A percentile compares a stretch with the other conserved stretches of the same genome.
phyloP scores from a whole-genome alignment of 2,329 filamentous ascomycete genomes.

The Davidsoniella neocaledoniae region DNA sequence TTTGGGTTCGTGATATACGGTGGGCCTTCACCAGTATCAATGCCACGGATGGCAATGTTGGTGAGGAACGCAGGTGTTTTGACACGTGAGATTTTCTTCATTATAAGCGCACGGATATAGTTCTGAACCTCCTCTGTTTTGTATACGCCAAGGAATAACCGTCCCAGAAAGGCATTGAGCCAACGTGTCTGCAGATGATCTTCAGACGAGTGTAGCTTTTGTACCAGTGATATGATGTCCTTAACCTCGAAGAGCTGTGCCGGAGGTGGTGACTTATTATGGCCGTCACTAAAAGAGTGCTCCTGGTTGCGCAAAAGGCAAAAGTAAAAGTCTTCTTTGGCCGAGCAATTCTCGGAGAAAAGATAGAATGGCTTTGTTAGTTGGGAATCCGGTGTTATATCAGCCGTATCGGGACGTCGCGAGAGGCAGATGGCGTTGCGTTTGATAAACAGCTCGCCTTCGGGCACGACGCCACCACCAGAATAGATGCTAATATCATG shows the following conservation, averaged over 20 bases:
- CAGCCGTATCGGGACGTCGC: conserved; percentile 40
- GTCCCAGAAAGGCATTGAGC: conserved; percentile 81
- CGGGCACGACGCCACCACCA: conserved; percentile 55
- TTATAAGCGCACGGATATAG: conserved; percentile 68
- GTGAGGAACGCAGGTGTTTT: conserved; percentile 85
- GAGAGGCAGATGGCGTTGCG: conserved; percentile 72
- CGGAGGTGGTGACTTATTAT: conserved; percentile 28
- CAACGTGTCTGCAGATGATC: conserved; percentile 82
- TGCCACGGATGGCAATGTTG: conserved; percentile 62
- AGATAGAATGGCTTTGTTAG: conserved; percentile 74
- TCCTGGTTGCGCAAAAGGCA: conserved; percentile 74
- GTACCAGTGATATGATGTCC: conserved; percentile 77
- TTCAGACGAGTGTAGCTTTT: conserved; percentile 78
- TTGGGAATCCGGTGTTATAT: conserved; percentile 36
- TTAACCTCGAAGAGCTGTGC: conserved; percentile 68
- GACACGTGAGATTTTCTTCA: conserved; percentile 88
- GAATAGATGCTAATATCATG: conserved; percentile 75
- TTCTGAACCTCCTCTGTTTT: conserved; percentile 68
- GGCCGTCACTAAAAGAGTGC: conserved; percentile 30
- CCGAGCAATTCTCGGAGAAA: conserved; percentile 87
- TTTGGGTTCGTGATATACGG: conserved; percentile 80
- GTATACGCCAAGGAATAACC: conserved; percentile 76
- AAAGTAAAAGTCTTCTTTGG: conserved; percentile 98
- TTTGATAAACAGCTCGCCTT: conserved; percentile 93
- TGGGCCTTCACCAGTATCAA: conserved; percentile 73